Base-by-base conservation (phyloP, 345 rosid genomes). In the Melaleuca alternifolia region DNA sequence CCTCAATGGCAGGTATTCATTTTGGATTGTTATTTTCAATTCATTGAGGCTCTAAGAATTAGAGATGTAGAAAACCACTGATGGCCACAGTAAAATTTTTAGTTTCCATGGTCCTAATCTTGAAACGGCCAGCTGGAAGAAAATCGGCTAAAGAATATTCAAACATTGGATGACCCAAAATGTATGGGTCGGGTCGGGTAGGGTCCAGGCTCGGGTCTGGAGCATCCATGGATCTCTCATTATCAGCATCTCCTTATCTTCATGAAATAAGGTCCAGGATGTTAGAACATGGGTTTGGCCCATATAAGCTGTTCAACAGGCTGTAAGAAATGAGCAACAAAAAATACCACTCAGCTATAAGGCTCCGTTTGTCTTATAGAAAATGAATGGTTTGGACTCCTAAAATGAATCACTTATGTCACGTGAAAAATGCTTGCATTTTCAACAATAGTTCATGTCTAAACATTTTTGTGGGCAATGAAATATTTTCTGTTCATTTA, bases 1-100 rank as follows among this genome's bases (percentile, higher is more conserved):
- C 96, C 96, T 48, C 51, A 92, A 91, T 96, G 99, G 99, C 99
- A 97, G 96, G 99, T 89, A 91, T 37, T 71, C 26, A 89, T 51
- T 83, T 51, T 83, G 41, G 37, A 48, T 16, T 50, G 23, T 51
- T n/a, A 46, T 13, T 51, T 83, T 0, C 56, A 10, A 16, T 28
- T 51, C 15, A 3, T 83, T 83, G 30, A 51, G 54, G 37, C 37
- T 33, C 37, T 51, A 82, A 46, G 37, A 82, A 50, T 82, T 48
- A 51, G 51, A 46, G 54, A 28, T 82, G 33, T 3, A 46, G 54
- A 18, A 82, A 82, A 87, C 54, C 54, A 83, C 44, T 53, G 46
- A 33, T 83, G 56, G 59, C 53, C 56, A 28, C 46, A 28, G 23
- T 51, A 37, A 71, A 71, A 71, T 33, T 18, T 18, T 18, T 37